phyloP scores from a whole-genome alignment of 345 rosid species.

The Arabidopsis arenosa region DNA sequence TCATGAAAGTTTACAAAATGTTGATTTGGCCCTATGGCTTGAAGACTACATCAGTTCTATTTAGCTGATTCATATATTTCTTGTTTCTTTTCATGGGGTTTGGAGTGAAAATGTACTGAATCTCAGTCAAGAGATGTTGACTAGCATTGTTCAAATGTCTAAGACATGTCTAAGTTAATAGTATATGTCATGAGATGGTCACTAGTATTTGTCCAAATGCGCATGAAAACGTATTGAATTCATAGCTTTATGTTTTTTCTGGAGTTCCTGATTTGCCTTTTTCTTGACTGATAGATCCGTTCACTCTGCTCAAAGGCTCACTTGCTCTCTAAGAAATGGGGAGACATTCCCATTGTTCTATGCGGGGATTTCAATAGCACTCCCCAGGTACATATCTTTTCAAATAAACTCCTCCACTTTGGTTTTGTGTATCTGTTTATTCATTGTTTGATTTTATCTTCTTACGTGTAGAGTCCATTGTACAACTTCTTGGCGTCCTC shows the following conservation, averaged over 20 bases:
- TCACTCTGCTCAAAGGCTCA: constrained; percentile 71
- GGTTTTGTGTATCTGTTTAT: neutral
- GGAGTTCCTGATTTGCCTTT: constrained; percentile 29
- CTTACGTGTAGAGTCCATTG: constrained; percentile 68
- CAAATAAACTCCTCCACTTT: neutral
- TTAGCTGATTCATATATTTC: constrained; percentile 30
- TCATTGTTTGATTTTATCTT: neutral
- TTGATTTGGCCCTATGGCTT: constrained; percentile 13
- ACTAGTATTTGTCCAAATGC: neutral
- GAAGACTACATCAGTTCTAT: constrained; percentile 6
- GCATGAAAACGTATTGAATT: neutral
- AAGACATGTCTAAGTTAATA: neutral
- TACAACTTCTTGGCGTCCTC: constrained; percentile 79
- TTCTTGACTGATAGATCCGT: constrained; percentile 50
- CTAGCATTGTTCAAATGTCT: neutral
- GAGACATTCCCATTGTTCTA: constrained; percentile 68
- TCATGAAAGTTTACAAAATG: constrained; percentile 22
- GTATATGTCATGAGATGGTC: constrained; percentile 4
- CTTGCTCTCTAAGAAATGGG: constrained; percentile 71
- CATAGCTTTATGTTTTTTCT: neutral
- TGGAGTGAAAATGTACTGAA: neutral
- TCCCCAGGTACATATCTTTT: constrained; percentile 58
- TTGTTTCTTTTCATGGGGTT: neutral
- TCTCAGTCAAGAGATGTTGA: constrained; percentile 12
- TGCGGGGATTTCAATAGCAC: constrained; percentile 82